These are phyloP conservation scores for Lizonia empirigonia DNA, from an alignment of 2,329 filamentous ascomycete genomes.

Conservation along the genomic window DNA sequence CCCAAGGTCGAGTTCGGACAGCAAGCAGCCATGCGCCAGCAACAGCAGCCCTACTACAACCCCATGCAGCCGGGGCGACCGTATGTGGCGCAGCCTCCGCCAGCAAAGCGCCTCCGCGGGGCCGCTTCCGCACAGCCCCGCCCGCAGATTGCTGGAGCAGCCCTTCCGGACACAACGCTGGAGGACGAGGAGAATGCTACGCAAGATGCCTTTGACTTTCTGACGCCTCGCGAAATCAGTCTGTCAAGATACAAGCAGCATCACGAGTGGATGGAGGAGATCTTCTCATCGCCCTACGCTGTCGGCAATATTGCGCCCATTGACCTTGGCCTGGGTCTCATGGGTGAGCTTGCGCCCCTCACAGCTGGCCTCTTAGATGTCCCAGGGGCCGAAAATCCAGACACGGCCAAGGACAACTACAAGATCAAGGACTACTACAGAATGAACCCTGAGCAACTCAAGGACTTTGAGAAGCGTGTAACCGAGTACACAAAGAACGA, in stretches of 20 bases:
- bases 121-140: slow-evolving; percentile 51
- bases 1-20: slow-evolving; percentile 77
- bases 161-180: slow-evolving; percentile 55
- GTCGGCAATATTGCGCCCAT: slow-evolving; percentile 84
- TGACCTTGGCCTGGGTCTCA: slow-evolving; percentile 80
- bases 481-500: slow-evolving; percentile 73
- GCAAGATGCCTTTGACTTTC: slow-evolving; percentile 84
- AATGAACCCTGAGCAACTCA: slow-evolving; percentile 75
- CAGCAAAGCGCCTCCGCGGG: slow-evolving; percentile 54
- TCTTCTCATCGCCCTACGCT: slow-evolving; percentile 87
- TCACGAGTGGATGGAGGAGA: slow-evolving; percentile 99
- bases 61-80: slow-evolving; percentile 43
- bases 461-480: slow-evolving; percentile 82
- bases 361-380: slow-evolving; percentile 85
- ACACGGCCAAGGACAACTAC: slow-evolving; percentile 33
- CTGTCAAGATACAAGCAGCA: slow-evolving; percentile 88
- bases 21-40: slow-evolving; percentile 26
- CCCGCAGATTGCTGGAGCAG: slow-evolving; percentile 42
- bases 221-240: slow-evolving; percentile 89
- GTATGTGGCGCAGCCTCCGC: slow-evolving; percentile 50
- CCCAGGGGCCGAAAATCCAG: slow-evolving; percentile 39
- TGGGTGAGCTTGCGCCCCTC: slow-evolving; percentile 77
- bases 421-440: slow-evolving; percentile 64
- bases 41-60: slow-evolving; percentile 42
- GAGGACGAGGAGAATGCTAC: slow-evolving; percentile 92